Base-by-base conservation (phyloP, 805 yeast genomes). In the Allodekkera sacchari region DNA sequence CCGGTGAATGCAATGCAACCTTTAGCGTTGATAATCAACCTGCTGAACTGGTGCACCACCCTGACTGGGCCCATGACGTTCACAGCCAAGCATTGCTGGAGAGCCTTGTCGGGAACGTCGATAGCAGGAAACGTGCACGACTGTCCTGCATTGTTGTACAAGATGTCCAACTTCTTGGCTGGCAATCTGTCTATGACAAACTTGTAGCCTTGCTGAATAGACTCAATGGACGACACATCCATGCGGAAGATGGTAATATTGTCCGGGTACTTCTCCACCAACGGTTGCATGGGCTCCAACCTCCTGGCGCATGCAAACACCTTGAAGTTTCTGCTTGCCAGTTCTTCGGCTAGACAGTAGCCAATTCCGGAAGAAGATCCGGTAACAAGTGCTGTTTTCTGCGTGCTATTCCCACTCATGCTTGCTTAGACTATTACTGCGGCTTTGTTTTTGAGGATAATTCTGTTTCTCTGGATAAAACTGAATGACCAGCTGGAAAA, bases 251-350 rank as follows among this genome's bases (percentile, higher is more conserved):
- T 69, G 17, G 50, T 55, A 4, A 78, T 57, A 0, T 71, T 68
- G 14, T 38, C 32, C 3, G 48, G 47, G 28, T 59, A 54, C n/a
- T 63, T 47, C 14, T 57, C 55, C 15, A 38, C 40, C 36, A 78
- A 56, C 6, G 65, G 63, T 24, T 67, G 63, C 77, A 83, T 77
- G 3, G 71, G 71, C 29, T 64, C 76, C 20, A 71, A 44, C 42
- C 85, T 66, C 51, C 94, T 64, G 3, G 92, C 87, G 35, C 82
- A 77, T 1, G 88, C 88, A 48, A 71, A 80, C 1, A 82, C 85
- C 36, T 60, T 58, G 42, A 59, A 68, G 0, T 70, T 71, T 11
- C 59, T 54, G 14, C 48, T 37, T 15, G 64, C 58, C 26, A 74
- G 57, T 38, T 67, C 71, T 13, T 50, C 41, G 6, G 75, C 64